Evolutionary conservation across 352 stramenopile species (phyloP).

Genomic region (Blastocystis hominis): DNA sequence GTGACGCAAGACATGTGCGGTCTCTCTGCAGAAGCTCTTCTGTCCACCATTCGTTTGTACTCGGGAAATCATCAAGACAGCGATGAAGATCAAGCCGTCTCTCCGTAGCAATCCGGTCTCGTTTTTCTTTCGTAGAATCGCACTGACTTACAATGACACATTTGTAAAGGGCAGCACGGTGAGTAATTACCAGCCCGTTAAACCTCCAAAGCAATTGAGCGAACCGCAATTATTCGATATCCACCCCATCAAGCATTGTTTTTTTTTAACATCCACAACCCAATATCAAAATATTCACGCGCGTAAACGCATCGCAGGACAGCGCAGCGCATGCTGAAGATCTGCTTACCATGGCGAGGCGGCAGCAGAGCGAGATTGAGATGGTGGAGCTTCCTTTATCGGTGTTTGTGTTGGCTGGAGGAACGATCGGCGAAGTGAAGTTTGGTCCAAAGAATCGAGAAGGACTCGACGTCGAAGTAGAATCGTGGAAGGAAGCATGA

Average conservation of each 20-base stretch:
- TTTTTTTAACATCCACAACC: background rate
- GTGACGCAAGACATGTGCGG: background rate
- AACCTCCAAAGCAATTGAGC: background rate
- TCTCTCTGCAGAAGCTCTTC: background rate
- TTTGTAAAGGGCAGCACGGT: slow-evolving; percentile 19
- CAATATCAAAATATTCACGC: no score
- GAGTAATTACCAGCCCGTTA: background rate
- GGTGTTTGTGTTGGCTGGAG: slow-evolving; percentile 22
- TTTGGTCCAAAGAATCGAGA: slow-evolving; percentile 25
- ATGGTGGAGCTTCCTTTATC: background rate
- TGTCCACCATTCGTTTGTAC: background rate
- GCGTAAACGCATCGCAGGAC: no score
- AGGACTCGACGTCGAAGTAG: background rate
- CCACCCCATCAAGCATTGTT: background rate
- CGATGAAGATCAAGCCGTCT: background rate
- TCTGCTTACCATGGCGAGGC: no score
- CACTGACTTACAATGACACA: background rate
- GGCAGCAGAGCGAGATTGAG: background rate
- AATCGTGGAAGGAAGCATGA: background rate
- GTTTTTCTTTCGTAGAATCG: background rate
- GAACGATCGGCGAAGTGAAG: background rate
- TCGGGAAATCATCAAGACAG: background rate
- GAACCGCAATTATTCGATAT: background rate
- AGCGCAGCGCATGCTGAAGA: no score
- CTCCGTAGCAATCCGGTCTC: no score